Evolutionary conservation across 2,329 filamentous ascomycete genomes (phyloP), one percentile per base, ranked within the genome.

Genomic region (Fusarium brevicatenulatum): DNA sequence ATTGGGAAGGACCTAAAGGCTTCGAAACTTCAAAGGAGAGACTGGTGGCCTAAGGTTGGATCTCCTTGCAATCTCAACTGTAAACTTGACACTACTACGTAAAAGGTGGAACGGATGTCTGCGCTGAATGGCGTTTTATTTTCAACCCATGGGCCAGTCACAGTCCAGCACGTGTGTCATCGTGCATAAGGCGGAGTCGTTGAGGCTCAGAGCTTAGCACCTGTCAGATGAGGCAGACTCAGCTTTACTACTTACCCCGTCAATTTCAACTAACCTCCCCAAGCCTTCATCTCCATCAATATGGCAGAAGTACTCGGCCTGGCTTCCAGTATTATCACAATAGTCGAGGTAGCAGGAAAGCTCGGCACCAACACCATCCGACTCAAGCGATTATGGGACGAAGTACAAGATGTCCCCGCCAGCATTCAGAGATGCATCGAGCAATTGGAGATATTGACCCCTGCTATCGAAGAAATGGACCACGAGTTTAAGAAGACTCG

Each of bases 231-330:
- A 37, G 49, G 49, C 49, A 28, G 18, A 37, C 23, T 53, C 18
- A 28, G 32, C 49, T 37, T 16, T 36, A 2, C 4, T 19, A 50
- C 30, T 9, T 23, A 50, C 21, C 10, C 3, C 1, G 4, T 1
- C 1, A n/a, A n/a, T n/a, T 34, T 6, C 11, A 6, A 28, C 5
- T 28, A 28, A 11, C 19, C 4, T 8, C 12, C 18, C 28, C 10
- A n/a, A 6, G 3, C 0, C 10, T 9, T 6, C n/a, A 52, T 16
- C 2, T 13, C 8, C 9, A 36, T 21, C 9, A 5, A n/a, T 2
- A 76, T 76, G 73, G 71, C 74, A 7, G 74, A 74, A 16, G 40
- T 46, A 1, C 56, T 76, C 2, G 60, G 73, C 18, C 9, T 74
- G 8, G 71, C 65, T 1, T 68, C 71, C 1, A 61, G 71, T 32